Evolutionary conservation across 2,329 filamentous ascomycete genomes (phyloP).

Genomic region (Alternaria infectoria): DNA sequence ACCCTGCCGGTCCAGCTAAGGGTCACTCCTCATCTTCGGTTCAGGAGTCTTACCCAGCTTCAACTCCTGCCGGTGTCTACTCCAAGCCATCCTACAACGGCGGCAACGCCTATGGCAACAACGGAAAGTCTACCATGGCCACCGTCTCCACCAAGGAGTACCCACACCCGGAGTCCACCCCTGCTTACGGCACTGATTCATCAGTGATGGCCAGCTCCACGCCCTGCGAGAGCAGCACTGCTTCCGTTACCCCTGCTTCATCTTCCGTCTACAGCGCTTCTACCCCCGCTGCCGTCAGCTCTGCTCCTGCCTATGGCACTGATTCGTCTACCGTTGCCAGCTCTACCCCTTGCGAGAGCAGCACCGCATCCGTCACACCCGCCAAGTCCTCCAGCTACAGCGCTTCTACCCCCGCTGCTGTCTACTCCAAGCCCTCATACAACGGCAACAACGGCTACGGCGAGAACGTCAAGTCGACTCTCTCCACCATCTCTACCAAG

Average conservation of each 20-base stretch:
- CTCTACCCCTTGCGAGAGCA: constrained; percentile 10
- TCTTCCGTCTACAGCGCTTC: background rate
- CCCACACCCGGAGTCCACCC: background rate
- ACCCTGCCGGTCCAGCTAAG: background rate
- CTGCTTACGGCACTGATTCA: background rate
- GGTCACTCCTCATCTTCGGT: background rate
- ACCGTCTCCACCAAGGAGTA: constrained; percentile 1
- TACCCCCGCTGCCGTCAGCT: background rate
- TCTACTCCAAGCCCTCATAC: constrained; percentile 6
- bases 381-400: constrained; percentile 1
- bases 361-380: background rate
- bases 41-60: background rate
- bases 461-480: background rate
- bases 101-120: constrained; percentile 1
- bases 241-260: background rate
- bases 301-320: background rate
- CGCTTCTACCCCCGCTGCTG: background rate
- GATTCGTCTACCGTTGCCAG: background rate
- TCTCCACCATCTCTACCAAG: background rate
- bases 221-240: background rate
- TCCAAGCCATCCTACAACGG: constrained; percentile 5
- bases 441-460: background rate
- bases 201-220: background rate
- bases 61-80: background rate
- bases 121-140: background rate